Percentiles rank a stretch among this genome's conserved stretches.
Conservation (phyloP, 352 stramenopile genomes). For the Halophytophthora batemanensis region DNA sequence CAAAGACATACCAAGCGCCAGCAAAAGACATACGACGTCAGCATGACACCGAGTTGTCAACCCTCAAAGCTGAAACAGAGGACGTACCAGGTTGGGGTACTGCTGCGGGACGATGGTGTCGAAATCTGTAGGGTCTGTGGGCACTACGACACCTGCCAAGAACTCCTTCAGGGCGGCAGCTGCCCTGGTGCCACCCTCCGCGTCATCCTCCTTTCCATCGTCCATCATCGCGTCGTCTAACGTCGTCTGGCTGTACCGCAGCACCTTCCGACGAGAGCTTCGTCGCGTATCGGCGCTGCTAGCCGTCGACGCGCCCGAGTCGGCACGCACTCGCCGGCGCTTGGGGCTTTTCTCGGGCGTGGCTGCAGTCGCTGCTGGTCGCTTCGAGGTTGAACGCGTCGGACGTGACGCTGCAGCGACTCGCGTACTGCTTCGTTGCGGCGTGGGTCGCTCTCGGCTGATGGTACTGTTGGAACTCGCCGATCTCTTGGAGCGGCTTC, state of each 20-base stretch:
- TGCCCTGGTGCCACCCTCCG: slow-evolving; percentile 4
- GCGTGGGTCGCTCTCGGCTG: slow-evolving; percentile 11
- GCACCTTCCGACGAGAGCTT: slow-evolving; percentile 19
- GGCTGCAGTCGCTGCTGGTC: neutral
- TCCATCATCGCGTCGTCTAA: slow-evolving; percentile 15
- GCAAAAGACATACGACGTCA: neutral
- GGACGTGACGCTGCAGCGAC: neutral
- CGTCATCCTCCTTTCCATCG: slow-evolving; percentile 4
- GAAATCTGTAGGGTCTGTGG: slow-evolving; percentile 23
- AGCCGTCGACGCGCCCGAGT: slow-evolving; percentile 19
- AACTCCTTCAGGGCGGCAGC: slow-evolving; percentile 16
- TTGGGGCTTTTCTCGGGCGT: slow-evolving; percentile 24
- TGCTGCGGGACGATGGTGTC: slow-evolving; percentile 38
- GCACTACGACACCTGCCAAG: slow-evolving; percentile 21
- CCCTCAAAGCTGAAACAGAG: slow-evolving; percentile 13
- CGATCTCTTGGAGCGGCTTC: slow-evolving; percentile 20
- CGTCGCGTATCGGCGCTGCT: slow-evolving; percentile 11
- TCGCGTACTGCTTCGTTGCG: slow-evolving; percentile 8
- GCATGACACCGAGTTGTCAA: neutral
- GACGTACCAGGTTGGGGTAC: slow-evolving; percentile 39
- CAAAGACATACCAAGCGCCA: too few relatives aligned
- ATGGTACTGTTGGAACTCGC: slow-evolving; percentile 9
- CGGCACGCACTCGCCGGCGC: slow-evolving; percentile 21
- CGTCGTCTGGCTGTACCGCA: slow-evolving; percentile 15
- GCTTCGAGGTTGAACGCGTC: neutral